Conservation (phyloP, 768 basidiomycete genomes). For the Porphyrellus cyaneotinctus region DNA sequence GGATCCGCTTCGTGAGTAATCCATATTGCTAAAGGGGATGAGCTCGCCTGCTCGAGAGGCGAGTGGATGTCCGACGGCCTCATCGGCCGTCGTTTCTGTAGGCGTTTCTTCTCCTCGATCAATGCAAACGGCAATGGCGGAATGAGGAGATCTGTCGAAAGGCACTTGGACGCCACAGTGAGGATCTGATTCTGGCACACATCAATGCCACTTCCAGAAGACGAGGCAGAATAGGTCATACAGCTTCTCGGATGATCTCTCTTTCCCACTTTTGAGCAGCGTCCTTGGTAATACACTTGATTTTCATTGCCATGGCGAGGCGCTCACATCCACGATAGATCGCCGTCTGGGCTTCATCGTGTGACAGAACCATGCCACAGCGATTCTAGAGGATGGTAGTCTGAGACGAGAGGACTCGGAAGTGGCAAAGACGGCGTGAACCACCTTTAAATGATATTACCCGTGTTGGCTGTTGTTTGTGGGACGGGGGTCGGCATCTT, state of each 20-base stretch:
- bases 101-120: conserved; percentile 1
- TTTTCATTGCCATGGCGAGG: background rate
- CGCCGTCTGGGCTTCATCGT: background rate
- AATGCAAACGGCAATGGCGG: conserved; percentile 1
- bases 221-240: background rate
- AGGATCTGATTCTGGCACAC: background rate
- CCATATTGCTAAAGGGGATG: background rate
- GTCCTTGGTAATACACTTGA: background rate
- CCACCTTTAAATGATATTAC: background rate
- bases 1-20: background rate
- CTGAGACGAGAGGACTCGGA: no score
- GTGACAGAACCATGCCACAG: background rate
- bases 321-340: conserved; percentile 5
- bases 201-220: background rate
- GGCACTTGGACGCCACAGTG: background rate
- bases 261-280: conserved; percentile 3
- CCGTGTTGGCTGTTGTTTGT: background rate
- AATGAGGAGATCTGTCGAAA: background rate
- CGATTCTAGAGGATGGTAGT: no score
- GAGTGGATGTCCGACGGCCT: conserved; percentile 1
- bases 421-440: no score
- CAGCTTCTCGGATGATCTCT: conserved; percentile 1
- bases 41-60: background rate
- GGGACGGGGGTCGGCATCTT: no score
- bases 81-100: background rate